Evolutionary conservation across 2,329 filamentous ascomycete genomes (phyloP).

Genomic region (Akanthomyces lecanii): DNA sequence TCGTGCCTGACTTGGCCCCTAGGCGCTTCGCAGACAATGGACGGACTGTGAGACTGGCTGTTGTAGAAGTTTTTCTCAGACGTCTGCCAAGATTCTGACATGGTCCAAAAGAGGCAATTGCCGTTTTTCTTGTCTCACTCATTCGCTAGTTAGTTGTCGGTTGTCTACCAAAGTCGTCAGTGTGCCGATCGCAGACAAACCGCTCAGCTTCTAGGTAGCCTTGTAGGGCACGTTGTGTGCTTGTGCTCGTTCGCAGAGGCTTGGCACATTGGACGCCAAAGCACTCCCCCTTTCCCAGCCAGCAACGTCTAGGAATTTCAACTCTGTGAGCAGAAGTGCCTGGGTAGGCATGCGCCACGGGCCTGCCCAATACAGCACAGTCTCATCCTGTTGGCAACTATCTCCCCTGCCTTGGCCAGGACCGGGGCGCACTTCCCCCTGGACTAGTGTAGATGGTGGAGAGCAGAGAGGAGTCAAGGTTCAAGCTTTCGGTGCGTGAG

Average conservation of each 20-base stretch:
- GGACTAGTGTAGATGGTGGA: slow-evolving; percentile 5
- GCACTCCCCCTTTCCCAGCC: background rate
- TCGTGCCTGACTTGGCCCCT: background rate
- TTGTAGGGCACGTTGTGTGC: background rate
- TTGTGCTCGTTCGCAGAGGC: background rate
- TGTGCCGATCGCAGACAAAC: background rate
- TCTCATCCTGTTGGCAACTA: background rate
- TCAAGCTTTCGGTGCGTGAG: background rate
- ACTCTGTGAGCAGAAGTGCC: background rate
- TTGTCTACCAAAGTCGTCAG: background rate
- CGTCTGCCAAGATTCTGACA: background rate
- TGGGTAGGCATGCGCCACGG: background rate
- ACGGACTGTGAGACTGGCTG: background rate
- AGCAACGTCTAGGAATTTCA: background rate
- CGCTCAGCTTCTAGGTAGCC: background rate
- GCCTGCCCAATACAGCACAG: background rate
- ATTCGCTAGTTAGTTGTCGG: too few relatives aligned
- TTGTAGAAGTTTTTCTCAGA: background rate
- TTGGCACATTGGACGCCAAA: background rate
- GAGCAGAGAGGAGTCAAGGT: background rate
- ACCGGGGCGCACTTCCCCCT: background rate
- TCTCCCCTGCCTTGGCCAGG: background rate
- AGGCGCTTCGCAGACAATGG: background rate
- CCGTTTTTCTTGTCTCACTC: slow-evolving; percentile 1
- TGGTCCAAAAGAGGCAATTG: slow-evolving; percentile 8